Percentiles rank a stretch among this genome's conserved stretches.
Conservation (phyloP, 352 stramenopile species). For the Globisporangium ultimum region DNA sequence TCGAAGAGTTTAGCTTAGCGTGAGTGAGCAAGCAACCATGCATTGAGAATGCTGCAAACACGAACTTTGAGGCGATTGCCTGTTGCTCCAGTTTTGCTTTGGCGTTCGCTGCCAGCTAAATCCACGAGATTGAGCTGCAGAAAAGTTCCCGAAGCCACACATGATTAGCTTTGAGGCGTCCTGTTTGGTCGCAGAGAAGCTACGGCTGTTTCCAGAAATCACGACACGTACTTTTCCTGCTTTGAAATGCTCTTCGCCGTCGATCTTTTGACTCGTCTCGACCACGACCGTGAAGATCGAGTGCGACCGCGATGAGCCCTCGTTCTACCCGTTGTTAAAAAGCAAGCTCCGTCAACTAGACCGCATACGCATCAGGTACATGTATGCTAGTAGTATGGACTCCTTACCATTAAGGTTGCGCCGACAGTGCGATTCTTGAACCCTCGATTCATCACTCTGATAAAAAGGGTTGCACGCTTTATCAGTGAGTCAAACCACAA, state of each 20-base stretch:
- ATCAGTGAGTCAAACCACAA: not conserved
- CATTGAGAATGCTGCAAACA: not conserved
- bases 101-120: constrained; percentile 73
- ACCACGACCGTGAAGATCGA: constrained; percentile 87
- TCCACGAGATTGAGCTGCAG: constrained; percentile 79
- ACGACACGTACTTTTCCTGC: constrained; percentile 57
- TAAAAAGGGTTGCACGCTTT: no score
- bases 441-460: constrained; percentile 63
- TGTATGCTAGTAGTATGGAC: no score
- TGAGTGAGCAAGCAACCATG: not conserved
- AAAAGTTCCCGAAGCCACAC: not conserved
- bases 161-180: constrained; percentile 19
- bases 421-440: constrained; percentile 85
- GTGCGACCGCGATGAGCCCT: constrained; percentile 79
- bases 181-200: no score
- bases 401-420: constrained; percentile 70
- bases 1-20: not conserved
- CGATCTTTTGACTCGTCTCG: constrained; percentile 77
- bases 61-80: constrained; percentile 67
- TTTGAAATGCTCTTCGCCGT: constrained; percentile 71
- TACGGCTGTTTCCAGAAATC: no score
- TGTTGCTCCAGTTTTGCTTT: constrained; percentile 83
- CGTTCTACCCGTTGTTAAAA: constrained; percentile 25
- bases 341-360: no score
- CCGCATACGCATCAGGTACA: no score